Evolutionary conservation across 108 stramenopile genomes (phyloP), one percentile per base, ranked within the genome.

Genomic region (Nitzschia sp.): DNA sequence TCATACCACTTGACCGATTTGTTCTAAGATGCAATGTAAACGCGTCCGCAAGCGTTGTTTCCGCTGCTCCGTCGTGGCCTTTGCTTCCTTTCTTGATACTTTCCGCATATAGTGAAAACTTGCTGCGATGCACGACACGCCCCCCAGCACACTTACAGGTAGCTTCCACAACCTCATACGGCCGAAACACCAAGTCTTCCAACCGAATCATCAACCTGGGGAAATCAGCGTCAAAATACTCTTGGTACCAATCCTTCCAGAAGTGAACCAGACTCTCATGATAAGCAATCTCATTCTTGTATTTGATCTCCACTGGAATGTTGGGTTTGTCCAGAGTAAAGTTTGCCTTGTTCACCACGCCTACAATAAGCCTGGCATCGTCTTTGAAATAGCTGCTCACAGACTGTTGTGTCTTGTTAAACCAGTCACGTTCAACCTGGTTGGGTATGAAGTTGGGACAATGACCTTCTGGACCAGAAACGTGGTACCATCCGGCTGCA

Each of bases 141-240:
- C 90, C 90, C 41, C 81, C 86, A 1, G 50, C 74, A 63, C 88
- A 92, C 2, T 75, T 67, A 51, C 91, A 92, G 12, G 83, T 58
- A n/a, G 51, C 11, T 53, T 66, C 51, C 3, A 82, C 51, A 3
- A 73, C 72, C 41, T 87, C 76, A 59, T 86, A 81, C 6, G 83
- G 82, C 54, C 82, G 76, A 62, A 84, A 92, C 26, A 89, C 62
- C 51, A 92, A 77, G 65, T 89, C 88, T 71, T 91, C 90, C 54
- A 85, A 85, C 6, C 94, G 86, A 9, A 92, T 75, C 71, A 92
- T 88, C 44, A 89, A 34, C 21, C 89, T 74, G 10, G 94, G 94
- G 64, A 86, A 91, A 17, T 67, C 69, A 0, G 79, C 93, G 19
- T 82, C 76, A 14, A 57, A 69, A 66, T 82, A 90, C 21, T 87